Conservation (phyloP, 805 yeast species). For the Candida ponderosae region DNA sequence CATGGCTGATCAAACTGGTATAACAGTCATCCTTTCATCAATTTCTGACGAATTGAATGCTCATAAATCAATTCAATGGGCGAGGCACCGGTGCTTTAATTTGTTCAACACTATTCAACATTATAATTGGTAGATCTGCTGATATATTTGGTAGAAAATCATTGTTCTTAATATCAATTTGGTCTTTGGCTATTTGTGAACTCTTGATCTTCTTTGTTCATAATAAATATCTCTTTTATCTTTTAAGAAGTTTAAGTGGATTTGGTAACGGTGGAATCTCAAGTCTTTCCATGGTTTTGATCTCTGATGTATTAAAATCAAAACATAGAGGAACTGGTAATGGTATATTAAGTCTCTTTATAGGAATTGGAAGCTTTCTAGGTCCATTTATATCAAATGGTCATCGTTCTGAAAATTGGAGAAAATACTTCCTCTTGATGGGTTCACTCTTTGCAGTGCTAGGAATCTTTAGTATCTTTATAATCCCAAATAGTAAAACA, state of each 20-base stretch:
- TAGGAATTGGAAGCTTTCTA: conserved; percentile 37
- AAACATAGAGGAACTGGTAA: conserved; percentile 47
- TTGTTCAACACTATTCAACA: conserved; percentile 43
- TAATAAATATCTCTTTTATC: conserved; percentile 14
- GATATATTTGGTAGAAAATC: conserved; percentile 45
- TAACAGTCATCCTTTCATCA: conserved; percentile 37
- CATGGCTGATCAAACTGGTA: conserved; percentile 23
- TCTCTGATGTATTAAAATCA: conserved; percentile 44
- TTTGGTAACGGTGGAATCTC: conserved; percentile 47
- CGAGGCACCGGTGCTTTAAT: conserved; percentile 42
- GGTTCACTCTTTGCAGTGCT: conserved; percentile 24
- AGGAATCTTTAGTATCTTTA: conserved; percentile 17
- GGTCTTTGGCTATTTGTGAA: conserved; percentile 24
- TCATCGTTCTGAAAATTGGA: conserved; percentile 23
- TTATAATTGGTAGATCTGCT: conserved; percentile 41
- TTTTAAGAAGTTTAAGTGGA: conserved; percentile 46
- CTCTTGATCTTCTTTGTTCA: too few species aligned
- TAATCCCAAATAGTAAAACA: conserved; percentile 26
- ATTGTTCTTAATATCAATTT: conserved; percentile 30
- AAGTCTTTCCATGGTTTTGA: conserved; percentile 40
- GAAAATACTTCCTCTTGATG: conserved; percentile 29
- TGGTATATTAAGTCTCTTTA: conserved; percentile 41
- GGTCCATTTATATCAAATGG: conserved; percentile 35
- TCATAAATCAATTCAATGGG: conserved; percentile 44
- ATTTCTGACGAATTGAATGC: conserved; percentile 38